Percentiles rank a stretch among this genome's conserved stretches.
These are phyloP conservation scores for Circinella minor DNA, from an alignment of 371 early-diverging fungal genomes.

Conservation along the genomic window DNA sequence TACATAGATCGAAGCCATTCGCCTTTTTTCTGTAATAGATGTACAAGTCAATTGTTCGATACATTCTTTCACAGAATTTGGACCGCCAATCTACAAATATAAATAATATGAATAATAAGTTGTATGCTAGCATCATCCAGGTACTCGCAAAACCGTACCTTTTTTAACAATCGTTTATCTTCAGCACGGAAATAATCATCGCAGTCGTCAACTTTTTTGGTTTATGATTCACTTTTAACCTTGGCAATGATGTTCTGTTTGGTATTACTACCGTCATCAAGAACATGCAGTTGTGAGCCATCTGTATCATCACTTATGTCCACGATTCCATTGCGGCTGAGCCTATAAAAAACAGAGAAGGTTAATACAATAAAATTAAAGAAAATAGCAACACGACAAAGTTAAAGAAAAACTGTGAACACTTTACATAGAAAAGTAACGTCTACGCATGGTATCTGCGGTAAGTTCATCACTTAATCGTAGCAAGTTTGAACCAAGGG, in stretches of 20 bases:
- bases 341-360: background rate
- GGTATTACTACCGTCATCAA: background rate
- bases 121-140: background rate
- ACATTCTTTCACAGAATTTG: slow-evolving; percentile 5
- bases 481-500: too few relatives aligned
- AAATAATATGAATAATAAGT: slow-evolving; percentile 1
- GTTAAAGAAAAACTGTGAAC: too few relatives aligned
- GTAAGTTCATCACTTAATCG: too few relatives aligned
- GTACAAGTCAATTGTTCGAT: background rate
- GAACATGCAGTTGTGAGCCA: slow-evolving; percentile 1
- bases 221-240: background rate
- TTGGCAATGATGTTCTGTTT: background rate
- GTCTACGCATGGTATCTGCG: too few relatives aligned
- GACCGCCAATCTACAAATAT: background rate
- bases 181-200: background rate
- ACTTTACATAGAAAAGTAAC: too few relatives aligned
- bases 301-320: background rate
- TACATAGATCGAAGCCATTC: background rate
- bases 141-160: background rate
- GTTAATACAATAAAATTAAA: background rate
- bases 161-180: background rate
- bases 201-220: slow-evolving; percentile 2
- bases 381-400: background rate
- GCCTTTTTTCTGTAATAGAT: background rate
- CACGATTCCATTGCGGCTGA: background rate